Percentiles rank a stretch among this genome's conserved stretches.
phyloP scores from a whole-genome alignment of 805 yeast genomes.

The Wickerhamia fluorescens region DNA sequence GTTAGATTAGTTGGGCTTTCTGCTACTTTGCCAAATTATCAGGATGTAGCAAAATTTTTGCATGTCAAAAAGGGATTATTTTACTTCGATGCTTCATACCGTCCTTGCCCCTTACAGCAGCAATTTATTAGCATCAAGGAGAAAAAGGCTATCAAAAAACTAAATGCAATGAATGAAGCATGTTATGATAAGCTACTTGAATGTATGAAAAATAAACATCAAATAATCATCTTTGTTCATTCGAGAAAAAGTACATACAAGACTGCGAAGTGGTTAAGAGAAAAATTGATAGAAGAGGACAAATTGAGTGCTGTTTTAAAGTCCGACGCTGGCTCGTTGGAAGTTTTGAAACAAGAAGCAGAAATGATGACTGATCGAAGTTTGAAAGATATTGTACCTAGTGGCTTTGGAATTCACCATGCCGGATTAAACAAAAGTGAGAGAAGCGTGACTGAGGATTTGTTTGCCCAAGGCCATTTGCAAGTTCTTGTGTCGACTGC shows the following conservation, averaged over 20 bases:
- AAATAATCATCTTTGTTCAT: slow-evolving; percentile 86
- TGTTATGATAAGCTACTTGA: slow-evolving; percentile 72
- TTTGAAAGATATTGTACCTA: slow-evolving; percentile 51
- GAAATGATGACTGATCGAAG: slow-evolving; percentile 46
- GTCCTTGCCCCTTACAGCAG: slow-evolving; percentile 92
- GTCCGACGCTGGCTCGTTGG: slow-evolving; percentile 50
- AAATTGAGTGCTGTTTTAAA: slow-evolving; percentile 39
- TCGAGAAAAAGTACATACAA: slow-evolving; percentile 86
- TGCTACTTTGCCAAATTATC: slow-evolving; percentile 86
- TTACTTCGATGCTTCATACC: slow-evolving; percentile 71
- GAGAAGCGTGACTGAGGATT: slow-evolving; percentile 71
- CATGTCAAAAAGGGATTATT: slow-evolving; percentile 67
- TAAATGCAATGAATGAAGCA: slow-evolving; percentile 83
- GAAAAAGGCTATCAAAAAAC: slow-evolving; percentile 66
- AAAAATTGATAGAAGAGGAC: slow-evolving; percentile 51
- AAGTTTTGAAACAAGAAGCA: slow-evolving; percentile 59
- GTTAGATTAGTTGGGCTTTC: slow-evolving; percentile 80
- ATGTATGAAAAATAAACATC: slow-evolving; percentile 54
- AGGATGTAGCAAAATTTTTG: slow-evolving; percentile 78
- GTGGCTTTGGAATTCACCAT: slow-evolving; percentile 86
- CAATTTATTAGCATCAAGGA: slow-evolving; percentile 85
- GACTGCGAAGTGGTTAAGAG: slow-evolving; percentile 70
- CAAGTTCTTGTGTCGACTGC: slow-evolving; percentile 85
- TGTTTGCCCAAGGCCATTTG: slow-evolving; percentile 83
- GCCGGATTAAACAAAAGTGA: slow-evolving; percentile 77